Base-by-base conservation (phyloP, 169 alveolate genomes). In the Plasmodium gaboni region DNA sequence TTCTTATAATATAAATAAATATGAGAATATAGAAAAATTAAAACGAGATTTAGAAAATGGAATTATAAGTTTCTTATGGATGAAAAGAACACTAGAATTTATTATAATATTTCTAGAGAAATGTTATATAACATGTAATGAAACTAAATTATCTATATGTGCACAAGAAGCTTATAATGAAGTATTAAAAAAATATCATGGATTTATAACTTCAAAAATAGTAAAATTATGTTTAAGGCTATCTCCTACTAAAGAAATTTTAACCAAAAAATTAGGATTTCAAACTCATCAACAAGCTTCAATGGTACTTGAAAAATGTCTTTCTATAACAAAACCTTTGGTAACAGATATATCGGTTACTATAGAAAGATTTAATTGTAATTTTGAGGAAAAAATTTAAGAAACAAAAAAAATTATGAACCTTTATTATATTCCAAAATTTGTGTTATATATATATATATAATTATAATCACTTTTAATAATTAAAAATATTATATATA, bases 71-170 rank as follows among this genome's bases (percentile, higher is more conserved):
- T 83, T 83, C 64, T 26, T 83, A 61, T 83, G 91, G 91, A 83
- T 83, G 91, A 83, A 83, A 61, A 83, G 91, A 50, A 22, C 91
- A 38, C 38, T 83, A n/a, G 91, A 83, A 44, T 83, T 83, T 55
- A 83, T 83, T 55, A 64, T 83, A n/a, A 48, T 44, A 68, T 83
- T 83, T 68, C 73, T 83, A 24, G 91, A 83, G 67, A 83, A 83
- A 63, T 83, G 91, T 63, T 83, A 83, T 68, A 53, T 83, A 28
- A 83, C 91, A 51, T 68, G 59, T 32, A 46, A 9, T 53, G 53
- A 78, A 15, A 68, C 91, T 17, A 57, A 67, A 17, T 67, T 83
- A 68, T 68, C 38, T 22, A 50, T 38, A 65, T 83, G 91, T 67
- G 91, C 91, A n/a, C 68, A 17, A 55, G 85, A 83, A 38, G 76